These are phyloP conservation scores for Pyrrhoderma lamaoense DNA, from an alignment of 1,284 basidiomycete species.

Conservation along the genomic window DNA sequence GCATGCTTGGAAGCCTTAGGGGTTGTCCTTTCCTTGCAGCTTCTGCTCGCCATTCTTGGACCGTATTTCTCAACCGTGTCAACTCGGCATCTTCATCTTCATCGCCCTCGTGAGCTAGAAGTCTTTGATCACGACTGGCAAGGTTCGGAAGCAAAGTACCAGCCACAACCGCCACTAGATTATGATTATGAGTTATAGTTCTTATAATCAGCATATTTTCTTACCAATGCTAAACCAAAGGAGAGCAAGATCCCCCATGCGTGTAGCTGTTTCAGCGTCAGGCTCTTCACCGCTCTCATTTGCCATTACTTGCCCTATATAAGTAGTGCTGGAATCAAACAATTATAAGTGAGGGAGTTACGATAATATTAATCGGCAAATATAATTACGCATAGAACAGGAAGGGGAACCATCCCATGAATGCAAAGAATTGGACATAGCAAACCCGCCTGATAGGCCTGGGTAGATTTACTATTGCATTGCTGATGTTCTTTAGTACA, in stretches of 20 bases:
- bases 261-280: constrained; percentile 73
- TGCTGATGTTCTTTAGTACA: constrained; percentile 69
- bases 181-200: constrained; percentile 13
- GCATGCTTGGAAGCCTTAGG: constrained; percentile 74
- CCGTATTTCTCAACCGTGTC: constrained; percentile 55
- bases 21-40: constrained; percentile 66
- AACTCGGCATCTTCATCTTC: constrained; percentile 70
- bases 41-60: constrained; percentile 79
- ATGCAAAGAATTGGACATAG: constrained; percentile 85
- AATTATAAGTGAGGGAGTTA: constrained; percentile 6
- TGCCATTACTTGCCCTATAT: constrained; percentile 87
- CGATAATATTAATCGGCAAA: constrained; percentile 2
- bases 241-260: constrained; percentile 85
- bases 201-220: background rate
- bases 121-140: constrained; percentile 67
- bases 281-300: constrained; percentile 66
- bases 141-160: constrained; percentile 81
- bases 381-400: constrained; percentile 77
- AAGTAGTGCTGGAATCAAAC: constrained; percentile 60
- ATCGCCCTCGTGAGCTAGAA: constrained; percentile 64
- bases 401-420: constrained; percentile 96
- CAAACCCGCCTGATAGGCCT: constrained; percentile 82
- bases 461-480: constrained; percentile 69
- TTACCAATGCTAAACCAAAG: constrained; percentile 82
- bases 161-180: constrained; percentile 72